These are phyloP conservation scores for Phytophthora foliorum DNA, from an alignment of 352 stramenopile genomes.

Conservation along the genomic window DNA sequence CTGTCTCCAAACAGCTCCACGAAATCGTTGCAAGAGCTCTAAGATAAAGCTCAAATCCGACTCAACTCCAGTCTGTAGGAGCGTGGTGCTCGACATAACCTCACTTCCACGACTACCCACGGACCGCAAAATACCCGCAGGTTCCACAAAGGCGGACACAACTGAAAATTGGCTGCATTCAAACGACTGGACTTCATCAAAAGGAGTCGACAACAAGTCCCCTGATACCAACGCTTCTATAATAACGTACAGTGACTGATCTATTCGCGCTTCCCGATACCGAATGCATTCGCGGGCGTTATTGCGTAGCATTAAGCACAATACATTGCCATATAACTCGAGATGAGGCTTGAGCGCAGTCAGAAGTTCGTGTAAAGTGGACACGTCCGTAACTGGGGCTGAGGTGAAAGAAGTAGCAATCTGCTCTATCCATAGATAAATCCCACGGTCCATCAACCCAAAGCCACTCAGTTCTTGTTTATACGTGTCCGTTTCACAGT, in stretches of 20 bases:
- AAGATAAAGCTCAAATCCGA: conserved; percentile 68
- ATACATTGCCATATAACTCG: conserved; percentile 49
- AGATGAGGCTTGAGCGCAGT: conserved; percentile 47
- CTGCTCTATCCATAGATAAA: conserved; percentile 64
- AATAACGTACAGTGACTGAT: conserved; percentile 69
- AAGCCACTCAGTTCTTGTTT: conserved; percentile 62
- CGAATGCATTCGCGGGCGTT: conserved; percentile 52
- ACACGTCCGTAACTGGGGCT: conserved; percentile 13
- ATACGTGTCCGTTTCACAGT: conserved; percentile 43
- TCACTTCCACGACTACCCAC: conserved; percentile 7
- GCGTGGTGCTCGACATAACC: conserved; percentile 10
- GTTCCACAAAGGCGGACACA: conserved; percentile 54
- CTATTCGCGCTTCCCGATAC: conserved; percentile 66
- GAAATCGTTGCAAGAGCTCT: conserved; percentile 56
- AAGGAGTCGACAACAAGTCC: conserved; percentile 37
- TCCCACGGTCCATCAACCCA: conserved; percentile 70
- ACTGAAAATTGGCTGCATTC: conserved; percentile 37
- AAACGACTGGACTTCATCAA: conserved; percentile 24
- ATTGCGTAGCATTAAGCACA: conserved; percentile 62
- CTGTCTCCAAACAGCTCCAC: conserved; percentile 44
- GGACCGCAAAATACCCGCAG: conserved; percentile 29
- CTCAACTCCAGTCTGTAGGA: conserved; percentile 63
- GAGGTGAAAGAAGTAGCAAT: conserved; percentile 52
- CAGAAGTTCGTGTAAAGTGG: conserved; percentile 32
- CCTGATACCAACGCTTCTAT: conserved; percentile 45